Percentiles rank a stretch among this genome's conserved stretches.
Conservation (phyloP, 208 protist species). For the Crithidia sp. region DNA sequence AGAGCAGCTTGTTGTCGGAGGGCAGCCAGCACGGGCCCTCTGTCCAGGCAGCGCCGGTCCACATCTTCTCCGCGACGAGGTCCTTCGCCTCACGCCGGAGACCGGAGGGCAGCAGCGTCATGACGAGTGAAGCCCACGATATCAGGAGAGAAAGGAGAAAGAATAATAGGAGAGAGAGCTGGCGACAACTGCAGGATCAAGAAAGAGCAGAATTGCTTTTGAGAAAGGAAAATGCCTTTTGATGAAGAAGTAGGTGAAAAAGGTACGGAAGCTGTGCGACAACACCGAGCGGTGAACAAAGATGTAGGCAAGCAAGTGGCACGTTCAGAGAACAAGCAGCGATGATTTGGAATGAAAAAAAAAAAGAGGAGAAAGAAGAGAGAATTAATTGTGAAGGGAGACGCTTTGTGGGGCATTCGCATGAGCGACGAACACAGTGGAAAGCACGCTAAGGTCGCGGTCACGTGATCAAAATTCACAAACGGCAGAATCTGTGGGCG, state of each 20-base stretch:
- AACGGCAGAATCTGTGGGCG: too few species aligned
- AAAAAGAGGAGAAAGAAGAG: background rate
- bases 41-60: slow-evolving; percentile 29
- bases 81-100: slow-evolving; percentile 28
- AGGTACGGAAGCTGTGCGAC: too few species aligned
- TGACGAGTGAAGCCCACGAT: background rate
- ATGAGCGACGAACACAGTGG: too few species aligned
- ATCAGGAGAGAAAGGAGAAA: slow-evolving; percentile 2
- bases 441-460: too few species aligned
- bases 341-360: background rate
- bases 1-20: slow-evolving; percentile 29
- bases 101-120: slow-evolving; percentile 23
- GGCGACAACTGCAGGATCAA: background rate
- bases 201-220: background rate
- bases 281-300: too few species aligned
- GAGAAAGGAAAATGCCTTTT: slow-evolving; percentile 2
- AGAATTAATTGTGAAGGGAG: slow-evolving; percentile 1
- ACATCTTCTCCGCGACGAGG: slow-evolving; percentile 30
- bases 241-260: background rate
- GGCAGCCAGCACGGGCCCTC: slow-evolving; percentile 42
- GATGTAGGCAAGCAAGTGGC: too few species aligned
- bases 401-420: too few species aligned
- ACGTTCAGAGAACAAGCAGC: too few species aligned
- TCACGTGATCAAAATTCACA: too few species aligned
- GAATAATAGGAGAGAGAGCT: background rate